Percentiles rank a stretch among this genome's conserved stretches.
These are phyloP conservation scores for Botrytis fabae DNA, from an alignment of 2,329 filamentous ascomycete species.

Conservation along the genomic window DNA sequence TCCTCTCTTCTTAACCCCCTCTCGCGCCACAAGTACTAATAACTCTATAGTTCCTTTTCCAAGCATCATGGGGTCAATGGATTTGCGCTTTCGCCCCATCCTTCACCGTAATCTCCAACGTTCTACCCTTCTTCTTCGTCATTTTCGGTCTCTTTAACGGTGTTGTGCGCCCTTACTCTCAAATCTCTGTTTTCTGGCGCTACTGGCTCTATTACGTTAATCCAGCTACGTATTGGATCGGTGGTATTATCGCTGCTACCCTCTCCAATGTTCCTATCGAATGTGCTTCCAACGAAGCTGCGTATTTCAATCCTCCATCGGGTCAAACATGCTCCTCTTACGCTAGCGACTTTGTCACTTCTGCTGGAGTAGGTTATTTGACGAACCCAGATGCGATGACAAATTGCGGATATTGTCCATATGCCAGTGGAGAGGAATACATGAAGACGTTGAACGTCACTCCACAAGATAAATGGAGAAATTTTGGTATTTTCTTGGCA, in stretches of 20 bases:
- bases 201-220: conserved; percentile 60
- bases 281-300: conserved; percentile 56
- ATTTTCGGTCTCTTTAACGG: conserved; percentile 74
- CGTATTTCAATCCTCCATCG: conserved; percentile 63
- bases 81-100: conserved; percentile 72
- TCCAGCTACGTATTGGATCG: conserved; percentile 69
- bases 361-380: conserved; percentile 58
- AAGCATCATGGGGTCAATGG: conserved; percentile 75
- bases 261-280: conserved; percentile 52
- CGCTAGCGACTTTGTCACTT: conserved; percentile 57
- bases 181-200: conserved; percentile 41
- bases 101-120: conserved; percentile 76
- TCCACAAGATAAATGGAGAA: conserved; percentile 64
- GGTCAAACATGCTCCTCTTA: conserved; percentile 66
- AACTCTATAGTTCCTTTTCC: conserved; percentile 11
- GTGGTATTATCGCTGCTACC: conserved; percentile 66
- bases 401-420: conserved; percentile 71
- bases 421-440: conserved; percentile 61
- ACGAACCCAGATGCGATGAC: conserved; percentile 58
- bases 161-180: conserved; percentile 70
- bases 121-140: conserved; percentile 40
- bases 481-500: conserved; percentile 71
- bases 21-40: not conserved
- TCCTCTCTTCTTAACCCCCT: not conserved
- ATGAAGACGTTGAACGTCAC: conserved; percentile 55